Percentiles rank a stretch among this genome's conserved stretches.
Evolutionary conservation across 1,284 basidiomycete species (phyloP).

Genomic region (Tranzscheliella williamsii): DNA sequence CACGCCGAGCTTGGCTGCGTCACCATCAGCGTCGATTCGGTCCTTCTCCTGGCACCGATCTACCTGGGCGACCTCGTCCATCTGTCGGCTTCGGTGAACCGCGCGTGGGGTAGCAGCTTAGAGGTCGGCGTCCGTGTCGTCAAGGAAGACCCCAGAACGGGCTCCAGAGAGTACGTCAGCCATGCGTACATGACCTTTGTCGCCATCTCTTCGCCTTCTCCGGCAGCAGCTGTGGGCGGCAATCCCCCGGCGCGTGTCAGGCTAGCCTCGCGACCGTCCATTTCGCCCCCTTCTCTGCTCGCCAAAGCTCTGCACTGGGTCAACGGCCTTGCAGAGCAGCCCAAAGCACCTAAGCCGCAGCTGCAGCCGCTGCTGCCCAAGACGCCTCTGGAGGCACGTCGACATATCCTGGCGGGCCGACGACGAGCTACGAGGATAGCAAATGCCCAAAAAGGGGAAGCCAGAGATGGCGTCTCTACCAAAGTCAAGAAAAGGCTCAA

Average conservation of each 20-base stretch:
- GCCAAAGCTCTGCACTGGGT: background rate
- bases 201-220: conserved; percentile 29
- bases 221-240: background rate
- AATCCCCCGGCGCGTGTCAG: conserved; percentile 30
- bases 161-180: conserved; percentile 56
- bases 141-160: conserved; percentile 49
- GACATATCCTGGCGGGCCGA: conserved; percentile 62
- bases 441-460: conserved; percentile 40
- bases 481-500: conserved; percentile 44
- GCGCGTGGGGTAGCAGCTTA: conserved; percentile 61
- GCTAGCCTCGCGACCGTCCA: conserved; percentile 32
- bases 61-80: conserved; percentile 54
- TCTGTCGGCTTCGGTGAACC: conserved; percentile 60
- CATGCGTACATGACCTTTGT: conserved; percentile 63
- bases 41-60: conserved; percentile 53
- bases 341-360: conserved; percentile 34
- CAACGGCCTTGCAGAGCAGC: background rate
- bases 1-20: conserved; percentile 60
- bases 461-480: conserved; percentile 36
- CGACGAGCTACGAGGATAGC: conserved; percentile 58
- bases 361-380: conserved; percentile 50
- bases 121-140: conserved; percentile 62
- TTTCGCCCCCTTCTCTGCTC: conserved; percentile 8
- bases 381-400: conserved; percentile 59
- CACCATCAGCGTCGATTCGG: conserved; percentile 61